phyloP scores from a whole-genome alignment of 805 yeast species.

The Teunomyces barrocoloradensis region DNA sequence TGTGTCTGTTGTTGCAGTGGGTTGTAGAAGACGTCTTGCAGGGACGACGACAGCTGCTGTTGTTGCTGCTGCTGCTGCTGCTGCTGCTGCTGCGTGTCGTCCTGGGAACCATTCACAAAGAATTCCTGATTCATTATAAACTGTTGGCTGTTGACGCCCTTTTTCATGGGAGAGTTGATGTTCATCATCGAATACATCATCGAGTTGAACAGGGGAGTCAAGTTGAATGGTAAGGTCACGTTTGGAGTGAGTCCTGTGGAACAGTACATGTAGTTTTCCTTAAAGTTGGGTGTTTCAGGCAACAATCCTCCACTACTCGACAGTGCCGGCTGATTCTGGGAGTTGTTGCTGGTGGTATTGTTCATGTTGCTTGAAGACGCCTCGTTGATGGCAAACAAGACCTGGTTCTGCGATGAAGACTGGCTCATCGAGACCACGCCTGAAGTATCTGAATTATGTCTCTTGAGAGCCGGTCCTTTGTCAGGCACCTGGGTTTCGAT shows the following conservation, averaged over 20 bases:
- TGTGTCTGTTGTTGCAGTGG: conserved; percentile 6
- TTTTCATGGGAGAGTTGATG: conserved; percentile 29
- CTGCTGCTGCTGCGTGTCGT: conserved; percentile 1
- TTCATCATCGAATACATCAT: conserved; percentile 38
- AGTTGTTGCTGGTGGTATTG: not conserved
- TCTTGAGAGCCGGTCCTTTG: conserved; percentile 7
- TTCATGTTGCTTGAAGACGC: not conserved
- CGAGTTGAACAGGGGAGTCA: conserved; percentile 41
- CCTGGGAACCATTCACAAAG: conserved; percentile 15
- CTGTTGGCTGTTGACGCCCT: conserved; percentile 13
- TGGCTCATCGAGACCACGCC: conserved; percentile 10
- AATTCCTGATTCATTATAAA: conserved; percentile 28
- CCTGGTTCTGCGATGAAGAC: conserved; percentile 1
- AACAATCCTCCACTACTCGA: conserved; percentile 4
- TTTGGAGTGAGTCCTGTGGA: conserved; percentile 32
- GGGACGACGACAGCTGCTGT: not conserved
- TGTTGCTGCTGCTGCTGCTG: conserved; percentile 2
- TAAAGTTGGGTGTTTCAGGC: conserved; percentile 37
- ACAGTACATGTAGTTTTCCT: conserved; percentile 24
- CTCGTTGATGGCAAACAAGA: conserved; percentile 2
- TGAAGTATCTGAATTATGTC: conserved; percentile 24
- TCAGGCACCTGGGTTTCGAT: conserved; percentile 15
- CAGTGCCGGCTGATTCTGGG: conserved; percentile 1
- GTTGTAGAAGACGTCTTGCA: conserved; percentile 1
- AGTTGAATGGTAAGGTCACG: conserved; percentile 24